A percentile compares a stretch with the other conserved stretches of the same genome.
Conservation (phyloP, 805 yeast genomes). For the Kluyveromyces wickerhamii region DNA sequence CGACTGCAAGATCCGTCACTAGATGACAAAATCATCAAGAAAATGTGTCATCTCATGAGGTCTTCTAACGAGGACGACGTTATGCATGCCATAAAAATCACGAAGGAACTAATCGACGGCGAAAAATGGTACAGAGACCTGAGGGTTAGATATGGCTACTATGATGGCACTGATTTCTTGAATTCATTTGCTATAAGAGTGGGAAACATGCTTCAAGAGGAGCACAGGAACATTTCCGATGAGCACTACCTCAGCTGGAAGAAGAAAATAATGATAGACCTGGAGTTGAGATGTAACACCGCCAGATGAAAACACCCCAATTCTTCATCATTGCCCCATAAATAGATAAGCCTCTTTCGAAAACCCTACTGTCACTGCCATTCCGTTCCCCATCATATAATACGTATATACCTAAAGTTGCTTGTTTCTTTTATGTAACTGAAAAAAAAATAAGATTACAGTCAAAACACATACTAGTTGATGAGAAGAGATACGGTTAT, state of each 20-base stretch:
- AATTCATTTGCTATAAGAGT: constrained; percentile 18
- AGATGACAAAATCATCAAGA: constrained; percentile 39
- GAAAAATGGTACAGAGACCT: constrained; percentile 57
- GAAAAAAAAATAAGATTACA: too few species aligned
- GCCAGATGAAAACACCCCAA: background rate
- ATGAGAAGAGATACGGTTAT: too few species aligned
- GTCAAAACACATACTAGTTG: too few species aligned
- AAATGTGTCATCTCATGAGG: constrained; percentile 46
- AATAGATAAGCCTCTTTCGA: too few species aligned
- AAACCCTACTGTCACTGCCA: too few species aligned
- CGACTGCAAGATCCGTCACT: constrained; percentile 42
- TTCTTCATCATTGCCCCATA: too few species aligned
- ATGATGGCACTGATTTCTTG: constrained; percentile 25
- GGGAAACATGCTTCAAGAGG: constrained; percentile 32
- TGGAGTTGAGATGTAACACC: constrained; percentile 21
- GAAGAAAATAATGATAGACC: constrained; percentile 21
- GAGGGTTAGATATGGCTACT: constrained; percentile 35
- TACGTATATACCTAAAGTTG: too few species aligned
- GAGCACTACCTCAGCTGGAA: constrained; percentile 31
- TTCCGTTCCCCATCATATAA: too few species aligned
- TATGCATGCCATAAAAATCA: constrained; percentile 44
- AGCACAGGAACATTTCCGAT: constrained; percentile 25
- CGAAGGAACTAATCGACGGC: constrained; percentile 45
- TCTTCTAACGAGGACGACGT: constrained; percentile 41
- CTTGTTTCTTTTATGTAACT: too few species aligned